Conservation (phyloP, 2,329 filamentous ascomycete genomes). For the Claviceps quebecensis region DNA sequence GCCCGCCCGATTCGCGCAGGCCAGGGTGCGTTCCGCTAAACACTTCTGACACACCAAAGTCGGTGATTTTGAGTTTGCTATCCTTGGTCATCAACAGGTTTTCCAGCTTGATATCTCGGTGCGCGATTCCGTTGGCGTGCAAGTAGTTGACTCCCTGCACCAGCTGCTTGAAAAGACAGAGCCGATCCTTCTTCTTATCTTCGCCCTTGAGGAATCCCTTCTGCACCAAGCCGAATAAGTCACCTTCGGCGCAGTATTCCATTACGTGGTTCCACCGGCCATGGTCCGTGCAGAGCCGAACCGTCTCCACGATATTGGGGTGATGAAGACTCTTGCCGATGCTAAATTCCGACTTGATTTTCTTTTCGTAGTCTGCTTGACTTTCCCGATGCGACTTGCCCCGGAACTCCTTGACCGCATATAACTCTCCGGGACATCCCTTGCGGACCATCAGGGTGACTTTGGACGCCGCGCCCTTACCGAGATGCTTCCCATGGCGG, state of each 20-base stretch:
- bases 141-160: conserved; percentile 71
- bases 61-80: conserved; percentile 77
- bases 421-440: conserved; percentile 49
- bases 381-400: conserved; percentile 56
- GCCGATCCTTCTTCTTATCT: conserved; percentile 53
- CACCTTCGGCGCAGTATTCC: conserved; percentile 78
- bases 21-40: conserved; percentile 74
- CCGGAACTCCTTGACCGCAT: conserved; percentile 80
- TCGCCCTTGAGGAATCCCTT: conserved; percentile 52
- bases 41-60: conserved; percentile 81
- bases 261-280: conserved; percentile 82
- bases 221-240: conserved; percentile 62
- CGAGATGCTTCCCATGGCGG: conserved; percentile 59
- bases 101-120: conserved; percentile 83
- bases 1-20: conserved; percentile 54
- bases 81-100: conserved; percentile 68
- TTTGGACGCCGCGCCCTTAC: conserved; percentile 70
- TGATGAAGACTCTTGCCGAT: conserved; percentile 76
- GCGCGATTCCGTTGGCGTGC: conserved; percentile 72
- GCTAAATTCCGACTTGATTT: conserved; percentile 83
- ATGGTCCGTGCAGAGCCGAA: conserved; percentile 60
- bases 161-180: conserved; percentile 83
- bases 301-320: conserved; percentile 73
- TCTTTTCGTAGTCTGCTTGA: conserved; percentile 64
- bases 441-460: conserved; percentile 69